Evolutionary conservation across 2,329 filamentous ascomycete genomes (phyloP).

Genomic region (Colletotrichum tropicale): DNA sequence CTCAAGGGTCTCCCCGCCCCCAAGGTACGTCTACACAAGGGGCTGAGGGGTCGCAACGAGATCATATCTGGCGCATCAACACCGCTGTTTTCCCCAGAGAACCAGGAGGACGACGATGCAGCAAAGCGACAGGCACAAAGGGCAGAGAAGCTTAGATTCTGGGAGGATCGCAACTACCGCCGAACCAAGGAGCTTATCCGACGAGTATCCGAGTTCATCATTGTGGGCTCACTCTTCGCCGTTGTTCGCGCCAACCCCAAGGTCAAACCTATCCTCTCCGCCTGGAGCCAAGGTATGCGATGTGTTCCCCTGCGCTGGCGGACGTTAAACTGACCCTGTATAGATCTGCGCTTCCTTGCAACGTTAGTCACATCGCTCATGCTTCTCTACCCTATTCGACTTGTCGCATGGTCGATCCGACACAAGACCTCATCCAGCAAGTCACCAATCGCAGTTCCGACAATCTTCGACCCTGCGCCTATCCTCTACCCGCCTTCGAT

Average conservation of each 20-base stretch:
- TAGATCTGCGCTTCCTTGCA: conserved; percentile 48
- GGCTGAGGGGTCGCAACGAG: conserved; percentile 68
- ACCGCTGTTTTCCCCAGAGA: conserved; percentile 55
- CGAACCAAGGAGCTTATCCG: conserved; percentile 57
- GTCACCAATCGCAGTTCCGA: conserved; percentile 62
- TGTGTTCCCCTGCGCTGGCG: not conserved
- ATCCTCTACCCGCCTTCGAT: conserved; percentile 84
- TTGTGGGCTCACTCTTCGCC: conserved; percentile 53
- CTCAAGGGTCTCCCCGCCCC: conserved; percentile 86
- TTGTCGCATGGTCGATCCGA: conserved; percentile 54
- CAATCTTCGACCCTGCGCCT: conserved; percentile 88
- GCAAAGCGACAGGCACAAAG: conserved; percentile 2
- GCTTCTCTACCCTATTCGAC: conserved; percentile 63
- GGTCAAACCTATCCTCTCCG: conserved; percentile 47
- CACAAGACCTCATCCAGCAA: conserved; percentile 39
- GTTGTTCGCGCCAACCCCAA: conserved; percentile 52
- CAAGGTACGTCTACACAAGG: conserved; percentile 75
- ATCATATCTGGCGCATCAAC: conserved; percentile 59
- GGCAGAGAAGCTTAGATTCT: not conserved
- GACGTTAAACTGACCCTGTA: conserved; percentile 21
- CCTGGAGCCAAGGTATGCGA: conserved; percentile 54
- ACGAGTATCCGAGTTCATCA: conserved; percentile 55
- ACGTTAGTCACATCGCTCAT: conserved; percentile 44
- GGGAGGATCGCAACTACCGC: conserved; percentile 34
- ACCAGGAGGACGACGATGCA: conserved; percentile 41